Evolutionary conservation across 495 filamentous ascomycete species (phyloP).

Genomic region (Trichoderma reesei): DNA sequence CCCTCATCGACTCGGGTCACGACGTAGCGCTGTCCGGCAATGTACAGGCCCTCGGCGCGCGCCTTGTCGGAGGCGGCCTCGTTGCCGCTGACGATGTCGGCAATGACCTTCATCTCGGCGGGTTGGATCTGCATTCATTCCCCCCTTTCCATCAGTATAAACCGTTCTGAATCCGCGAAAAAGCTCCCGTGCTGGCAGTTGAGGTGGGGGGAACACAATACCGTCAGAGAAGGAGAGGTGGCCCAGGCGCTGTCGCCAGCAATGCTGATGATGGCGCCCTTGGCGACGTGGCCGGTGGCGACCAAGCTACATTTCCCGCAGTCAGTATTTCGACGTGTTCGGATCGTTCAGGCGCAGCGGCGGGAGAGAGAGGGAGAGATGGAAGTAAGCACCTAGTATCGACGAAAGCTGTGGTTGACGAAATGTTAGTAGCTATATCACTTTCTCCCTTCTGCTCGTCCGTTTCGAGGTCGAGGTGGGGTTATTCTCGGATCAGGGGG

Average conservation of each 20-base stretch:
- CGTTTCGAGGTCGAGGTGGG: constrained; percentile 26
- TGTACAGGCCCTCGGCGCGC: constrained; percentile 52
- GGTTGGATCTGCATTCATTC: constrained; percentile 40
- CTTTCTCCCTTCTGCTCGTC: constrained; percentile 10
- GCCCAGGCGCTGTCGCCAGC: constrained; percentile 82
- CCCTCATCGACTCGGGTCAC: constrained; percentile 61
- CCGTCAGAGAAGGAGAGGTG: constrained; percentile 55
- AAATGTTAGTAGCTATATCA: constrained; percentile 26
- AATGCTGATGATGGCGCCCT: constrained; percentile 75
- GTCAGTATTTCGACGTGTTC: background rate
- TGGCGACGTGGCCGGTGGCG: constrained; percentile 72
- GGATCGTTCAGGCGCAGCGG: background rate
- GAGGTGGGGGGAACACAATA: constrained; percentile 26
- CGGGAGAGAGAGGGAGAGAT: too few relatives aligned
- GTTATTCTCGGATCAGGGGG: constrained; percentile 14
- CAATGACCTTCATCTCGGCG: constrained; percentile 49
- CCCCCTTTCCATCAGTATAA: background rate
- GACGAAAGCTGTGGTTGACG: constrained; percentile 33
- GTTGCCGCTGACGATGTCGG: constrained; percentile 34
- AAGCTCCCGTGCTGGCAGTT: background rate
- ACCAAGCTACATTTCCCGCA: constrained; percentile 54
- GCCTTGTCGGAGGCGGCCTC: constrained; percentile 38
- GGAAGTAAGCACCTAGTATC: constrained; percentile 39
- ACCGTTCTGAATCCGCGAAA: too few relatives aligned
- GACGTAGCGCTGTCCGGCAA: constrained; percentile 64